These are phyloP conservation scores for Tieghemostelium lacteum DNA, from an alignment of 78 protist species.

Conservation along the genomic window DNA sequence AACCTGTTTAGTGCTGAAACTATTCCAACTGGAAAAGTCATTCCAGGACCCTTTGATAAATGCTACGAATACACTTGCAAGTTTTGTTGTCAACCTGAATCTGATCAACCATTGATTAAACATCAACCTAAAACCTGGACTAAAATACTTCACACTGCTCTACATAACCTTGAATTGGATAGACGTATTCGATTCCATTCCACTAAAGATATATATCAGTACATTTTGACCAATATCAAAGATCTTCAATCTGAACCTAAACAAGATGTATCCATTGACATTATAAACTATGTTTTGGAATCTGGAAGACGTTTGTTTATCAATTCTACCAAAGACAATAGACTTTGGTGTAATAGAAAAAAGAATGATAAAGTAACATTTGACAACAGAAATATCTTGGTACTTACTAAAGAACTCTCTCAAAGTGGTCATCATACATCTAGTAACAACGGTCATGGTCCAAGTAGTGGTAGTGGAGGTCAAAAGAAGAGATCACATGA, in stretches of 20 bases:
- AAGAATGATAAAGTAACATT: conserved; percentile 37
- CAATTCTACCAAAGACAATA: conserved; percentile 12
- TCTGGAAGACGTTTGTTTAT: conserved; percentile 67
- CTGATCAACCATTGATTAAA: background rate
- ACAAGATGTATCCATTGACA: conserved; percentile 20
- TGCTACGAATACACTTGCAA: conserved; percentile 54
- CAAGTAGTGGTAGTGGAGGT: background rate
- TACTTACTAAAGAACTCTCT: conserved; percentile 33
- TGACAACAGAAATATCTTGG: conserved; percentile 33
- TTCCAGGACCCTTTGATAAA: conserved; percentile 75
- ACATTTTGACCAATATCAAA: conserved; percentile 23
- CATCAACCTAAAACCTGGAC: conserved; percentile 75
- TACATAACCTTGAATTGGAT: conserved; percentile 64
- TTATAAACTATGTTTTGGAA: conserved; percentile 35
- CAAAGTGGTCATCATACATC: conserved; percentile 8
- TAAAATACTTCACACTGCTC: conserved; percentile 52
- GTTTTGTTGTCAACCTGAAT: conserved; percentile 18
- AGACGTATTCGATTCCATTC: conserved; percentile 54
- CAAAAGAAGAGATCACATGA: background rate
- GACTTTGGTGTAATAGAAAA: conserved; percentile 76
- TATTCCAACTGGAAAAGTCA: conserved; percentile 8
- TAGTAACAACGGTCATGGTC: background rate
- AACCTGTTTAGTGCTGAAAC: background rate
- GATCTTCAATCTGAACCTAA: conserved; percentile 58
- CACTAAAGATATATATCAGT: conserved; percentile 55